These are phyloP conservation scores for Peterozyma xylosa DNA, from an alignment of 805 yeast species.

Conservation along the genomic window DNA sequence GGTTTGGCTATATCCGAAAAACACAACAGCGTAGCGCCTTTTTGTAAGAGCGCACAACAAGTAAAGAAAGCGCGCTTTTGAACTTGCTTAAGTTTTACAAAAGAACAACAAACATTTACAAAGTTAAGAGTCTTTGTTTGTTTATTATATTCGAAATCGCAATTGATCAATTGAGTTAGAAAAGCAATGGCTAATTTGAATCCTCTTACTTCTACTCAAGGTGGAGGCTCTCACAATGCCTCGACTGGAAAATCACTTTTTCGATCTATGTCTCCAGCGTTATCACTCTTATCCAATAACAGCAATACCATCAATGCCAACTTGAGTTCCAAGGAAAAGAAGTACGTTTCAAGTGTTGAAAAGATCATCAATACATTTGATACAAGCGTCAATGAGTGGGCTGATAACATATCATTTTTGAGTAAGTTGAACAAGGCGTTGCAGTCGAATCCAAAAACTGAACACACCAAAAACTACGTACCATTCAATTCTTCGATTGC, in stretches of 20 bases:
- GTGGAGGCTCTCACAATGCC: conserved; percentile 18
- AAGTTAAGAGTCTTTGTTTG: no score
- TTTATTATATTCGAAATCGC: no score
- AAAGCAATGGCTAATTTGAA: no score
- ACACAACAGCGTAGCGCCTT: no score
- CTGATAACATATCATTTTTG: conserved; percentile 89
- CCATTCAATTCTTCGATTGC: conserved; percentile 67
- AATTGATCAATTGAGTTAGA: no score
- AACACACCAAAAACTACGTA: conserved; percentile 39
- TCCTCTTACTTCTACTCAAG: no score
- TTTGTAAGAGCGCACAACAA: no score
- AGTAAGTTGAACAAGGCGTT: conserved; percentile 72
- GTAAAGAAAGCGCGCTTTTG: no score
- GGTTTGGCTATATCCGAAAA: no score
- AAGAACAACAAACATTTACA: no score
- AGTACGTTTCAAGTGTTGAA: conserved; percentile 60
- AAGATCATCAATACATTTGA: conserved; percentile 72
- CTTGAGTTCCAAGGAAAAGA: conserved; percentile 57
- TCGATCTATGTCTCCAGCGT: conserved; percentile 21
- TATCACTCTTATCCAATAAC: conserved; percentile 12
- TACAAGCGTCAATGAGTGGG: conserved; percentile 83
- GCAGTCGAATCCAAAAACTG: conserved; percentile 34
- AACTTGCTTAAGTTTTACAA: no score
- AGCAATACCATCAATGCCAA: conserved; percentile 5
- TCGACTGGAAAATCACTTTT: conserved; percentile 12